phyloP scores from a whole-genome alignment of 2,329 filamentous ascomycete genomes.

The Parafenestella ontariensis region DNA sequence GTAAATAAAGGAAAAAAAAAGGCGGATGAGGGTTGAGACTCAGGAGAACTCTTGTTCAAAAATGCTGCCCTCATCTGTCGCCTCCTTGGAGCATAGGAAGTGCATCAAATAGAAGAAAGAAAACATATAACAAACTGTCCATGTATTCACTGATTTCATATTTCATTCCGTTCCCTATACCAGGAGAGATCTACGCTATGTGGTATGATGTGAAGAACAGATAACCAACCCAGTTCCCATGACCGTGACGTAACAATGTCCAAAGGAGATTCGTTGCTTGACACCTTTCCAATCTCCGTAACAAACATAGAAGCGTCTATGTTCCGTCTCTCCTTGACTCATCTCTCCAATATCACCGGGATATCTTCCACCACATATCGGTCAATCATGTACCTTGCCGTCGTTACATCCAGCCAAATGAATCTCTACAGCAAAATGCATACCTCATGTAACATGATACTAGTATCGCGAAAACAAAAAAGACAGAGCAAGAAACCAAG shows the following conservation, averaged over 20 bases:
- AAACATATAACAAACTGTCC: not conserved
- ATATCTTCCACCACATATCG: not conserved
- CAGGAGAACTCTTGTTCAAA: too few relatives aligned
- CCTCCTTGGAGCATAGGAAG: too few relatives aligned
- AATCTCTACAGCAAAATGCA: not conserved
- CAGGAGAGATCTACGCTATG: not conserved
- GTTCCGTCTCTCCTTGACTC: not conserved
- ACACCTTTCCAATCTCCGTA: not conserved
- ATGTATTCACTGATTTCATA: not conserved
- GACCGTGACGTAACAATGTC: not conserved
- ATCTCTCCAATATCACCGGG: not conserved
- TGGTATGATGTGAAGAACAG: not conserved
- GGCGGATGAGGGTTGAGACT: too few relatives aligned
- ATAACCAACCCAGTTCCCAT: not conserved
- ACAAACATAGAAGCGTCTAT: not conserved
- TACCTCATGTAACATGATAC: not conserved
- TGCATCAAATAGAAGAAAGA: too few relatives aligned
- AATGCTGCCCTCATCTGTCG: too few relatives aligned
- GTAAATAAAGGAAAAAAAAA: too few relatives aligned
- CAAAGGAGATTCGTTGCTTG: not conserved
- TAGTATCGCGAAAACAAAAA: not conserved
- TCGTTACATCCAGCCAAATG: not conserved
- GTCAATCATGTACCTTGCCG: not conserved
- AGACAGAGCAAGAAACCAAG: not conserved
- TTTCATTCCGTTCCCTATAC: not conserved